Evolutionary conservation across 805 yeast genomes (phyloP).

Genomic region (Ogataea salicorniae): DNA sequence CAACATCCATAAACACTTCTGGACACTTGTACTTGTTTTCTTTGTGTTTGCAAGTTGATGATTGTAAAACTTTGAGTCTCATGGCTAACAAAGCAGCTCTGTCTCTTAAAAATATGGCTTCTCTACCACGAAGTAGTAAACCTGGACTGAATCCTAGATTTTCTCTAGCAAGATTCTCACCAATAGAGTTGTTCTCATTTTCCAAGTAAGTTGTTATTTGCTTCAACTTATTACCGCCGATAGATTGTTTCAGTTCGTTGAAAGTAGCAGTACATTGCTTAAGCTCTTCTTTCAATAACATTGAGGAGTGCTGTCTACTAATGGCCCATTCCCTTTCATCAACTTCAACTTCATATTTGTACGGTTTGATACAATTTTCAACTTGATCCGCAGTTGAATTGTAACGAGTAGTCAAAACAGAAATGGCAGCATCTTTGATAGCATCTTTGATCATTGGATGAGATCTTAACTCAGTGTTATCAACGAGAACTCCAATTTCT

Average conservation of each 20-base stretch:
- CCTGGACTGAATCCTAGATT: constrained; percentile 80
- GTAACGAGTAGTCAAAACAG: constrained; percentile 71
- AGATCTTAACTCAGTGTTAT: constrained; percentile 66
- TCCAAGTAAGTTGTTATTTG: constrained; percentile 76
- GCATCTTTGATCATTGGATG: constrained; percentile 85
- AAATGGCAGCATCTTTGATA: constrained; percentile 77
- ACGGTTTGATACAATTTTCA: constrained; percentile 96
- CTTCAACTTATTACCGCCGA: constrained; percentile 79
- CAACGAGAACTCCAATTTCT: constrained; percentile 71
- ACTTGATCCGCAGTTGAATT: constrained; percentile 97
- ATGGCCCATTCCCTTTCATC: constrained; percentile 91
- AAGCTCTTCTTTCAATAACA: constrained; percentile 75
- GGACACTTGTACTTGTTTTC: constrained; percentile 90
- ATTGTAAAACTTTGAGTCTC: constrained; percentile 71
- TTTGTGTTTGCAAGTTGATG: constrained; percentile 69
- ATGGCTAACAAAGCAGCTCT: constrained; percentile 64
- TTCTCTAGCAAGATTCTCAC: constrained; percentile 49
- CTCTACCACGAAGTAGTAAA: constrained; percentile 71
- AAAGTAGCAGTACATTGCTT: constrained; percentile 70
- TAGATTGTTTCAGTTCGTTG: constrained; percentile 52
- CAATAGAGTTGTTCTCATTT: constrained; percentile 35
- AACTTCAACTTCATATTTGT: constrained; percentile 92
- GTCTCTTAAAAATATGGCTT: constrained; percentile 74
- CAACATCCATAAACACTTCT: constrained; percentile 87
- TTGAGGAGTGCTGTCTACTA: constrained; percentile 73